These are phyloP conservation scores for Perilla frutescens DNA, from an alignment of 257 asterid species.

Conservation along the genomic window DNA sequence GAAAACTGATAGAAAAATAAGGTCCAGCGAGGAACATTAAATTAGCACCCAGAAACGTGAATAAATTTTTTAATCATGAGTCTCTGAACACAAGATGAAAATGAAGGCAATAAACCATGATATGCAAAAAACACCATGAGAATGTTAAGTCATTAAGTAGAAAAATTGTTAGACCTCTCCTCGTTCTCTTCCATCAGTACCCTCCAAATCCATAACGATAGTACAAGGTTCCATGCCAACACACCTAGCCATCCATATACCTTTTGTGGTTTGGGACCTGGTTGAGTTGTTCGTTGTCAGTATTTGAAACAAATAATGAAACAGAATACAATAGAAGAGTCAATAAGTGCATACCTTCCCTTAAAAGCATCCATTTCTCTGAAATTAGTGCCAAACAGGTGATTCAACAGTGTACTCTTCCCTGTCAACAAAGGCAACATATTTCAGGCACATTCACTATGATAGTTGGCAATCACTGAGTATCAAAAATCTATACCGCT, in stretches of 20 bases:
- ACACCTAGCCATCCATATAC: slow-evolving; percentile 66
- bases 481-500: slow-evolving; percentile 67
- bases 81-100: slow-evolving; percentile 10
- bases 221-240: slow-evolving; percentile 87
- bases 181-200: slow-evolving; percentile 99
- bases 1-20: slow-evolving; percentile 16
- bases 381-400: slow-evolving; percentile 78
- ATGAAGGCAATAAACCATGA: slow-evolving; percentile 6
- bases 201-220: slow-evolving; percentile 97
- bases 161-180: slow-evolving; percentile 75
- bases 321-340: slow-evolving; percentile 31
- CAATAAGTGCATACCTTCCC: slow-evolving; percentile 68
- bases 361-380: slow-evolving; percentile 94
- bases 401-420: slow-evolving; percentile 90
- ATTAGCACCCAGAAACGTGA: slow-evolving; percentile 21
- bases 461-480: slow-evolving; percentile 17
- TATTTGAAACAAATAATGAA: slow-evolving; percentile 23
- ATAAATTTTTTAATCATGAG: slow-evolving; percentile 25
- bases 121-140: slow-evolving; percentile 10
- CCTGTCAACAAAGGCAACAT: slow-evolving; percentile 55
- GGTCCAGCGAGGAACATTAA: slow-evolving; percentile 18
- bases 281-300: slow-evolving; percentile 33
- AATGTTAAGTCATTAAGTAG: slow-evolving; percentile 17
- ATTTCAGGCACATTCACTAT: slow-evolving; percentile 24
- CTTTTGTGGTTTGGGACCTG: slow-evolving; percentile 95